phyloP scores from a whole-genome alignment of 169 alveolate species.

The Plasmodium knowlesi region DNA sequence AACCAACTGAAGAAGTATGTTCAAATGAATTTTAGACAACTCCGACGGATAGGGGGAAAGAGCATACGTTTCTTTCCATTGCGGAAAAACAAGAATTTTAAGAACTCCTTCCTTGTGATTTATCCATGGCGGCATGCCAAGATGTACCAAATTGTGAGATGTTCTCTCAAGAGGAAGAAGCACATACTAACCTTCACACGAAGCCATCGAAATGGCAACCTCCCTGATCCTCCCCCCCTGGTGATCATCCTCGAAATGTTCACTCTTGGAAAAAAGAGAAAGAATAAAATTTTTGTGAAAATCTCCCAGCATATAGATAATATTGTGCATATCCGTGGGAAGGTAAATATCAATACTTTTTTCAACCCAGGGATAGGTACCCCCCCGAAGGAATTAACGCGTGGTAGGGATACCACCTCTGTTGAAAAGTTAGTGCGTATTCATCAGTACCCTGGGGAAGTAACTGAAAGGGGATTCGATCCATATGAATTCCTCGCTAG shows the following conservation, averaged over 20 bases:
- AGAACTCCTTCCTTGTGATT: constrained; percentile 19
- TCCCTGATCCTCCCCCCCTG: neutral
- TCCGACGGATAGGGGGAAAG: constrained; percentile 21
- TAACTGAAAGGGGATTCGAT: neutral
- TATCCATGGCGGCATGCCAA: neutral
- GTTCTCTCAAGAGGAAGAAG: constrained; percentile 34
- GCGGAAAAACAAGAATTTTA: constrained; percentile 32
- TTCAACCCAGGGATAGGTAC: neutral
- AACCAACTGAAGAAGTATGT: neutral
- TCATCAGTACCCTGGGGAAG: neutral
- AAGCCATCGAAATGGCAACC: neutral
- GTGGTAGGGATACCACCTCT: neutral
- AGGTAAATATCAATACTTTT: constrained; percentile 7
- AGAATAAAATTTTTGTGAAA: constrained; percentile 15
- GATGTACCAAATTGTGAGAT: neutral
- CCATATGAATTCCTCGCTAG: neutral
- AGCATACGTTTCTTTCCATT: constrained; percentile 18
- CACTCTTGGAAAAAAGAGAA: constrained; percentile 8
- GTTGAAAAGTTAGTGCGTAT: neutral
- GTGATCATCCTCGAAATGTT: constrained; percentile 3
- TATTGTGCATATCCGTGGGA: constrained; percentile 26
- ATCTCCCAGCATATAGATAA: constrained; percentile 31
- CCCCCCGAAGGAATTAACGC: neutral
- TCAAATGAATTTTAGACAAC: neutral
- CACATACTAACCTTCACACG: neutral